Percentiles rank a stretch among this genome's conserved stretches.
Conservation (phyloP, 345 rosid genomes). For the Lepidium sativum region DNA sequence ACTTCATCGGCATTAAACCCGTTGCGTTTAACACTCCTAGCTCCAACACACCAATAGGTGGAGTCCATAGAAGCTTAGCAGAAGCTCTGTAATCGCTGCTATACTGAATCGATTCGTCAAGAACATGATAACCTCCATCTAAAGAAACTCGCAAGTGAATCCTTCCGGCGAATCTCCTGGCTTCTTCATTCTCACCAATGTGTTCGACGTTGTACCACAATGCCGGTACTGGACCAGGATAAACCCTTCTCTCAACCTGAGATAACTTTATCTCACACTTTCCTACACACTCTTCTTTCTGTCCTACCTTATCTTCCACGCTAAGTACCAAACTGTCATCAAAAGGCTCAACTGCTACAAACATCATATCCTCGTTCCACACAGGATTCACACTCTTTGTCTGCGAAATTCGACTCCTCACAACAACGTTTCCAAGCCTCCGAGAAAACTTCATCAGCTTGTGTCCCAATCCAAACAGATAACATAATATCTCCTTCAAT, state of each 20-base stretch:
- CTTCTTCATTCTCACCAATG: not conserved
- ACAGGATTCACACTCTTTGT: conserved; percentile 14
- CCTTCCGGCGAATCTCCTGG: conserved; percentile 29
- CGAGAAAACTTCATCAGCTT: conserved; percentile 39
- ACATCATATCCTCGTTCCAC: conserved; percentile 37
- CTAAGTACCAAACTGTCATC: conserved; percentile 33
- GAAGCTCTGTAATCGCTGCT: conserved; percentile 49
- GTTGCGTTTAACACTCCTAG: conserved; percentile 42
- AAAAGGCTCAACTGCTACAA: conserved; percentile 35
- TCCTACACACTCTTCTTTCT: conserved; percentile 34
- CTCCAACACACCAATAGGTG: conserved; percentile 42
- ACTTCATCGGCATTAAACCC: conserved; percentile 40
- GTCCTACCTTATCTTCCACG: conserved; percentile 27
- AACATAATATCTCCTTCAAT: conserved; percentile 37
- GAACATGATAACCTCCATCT: conserved; percentile 50
- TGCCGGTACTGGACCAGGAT: conserved; percentile 20
- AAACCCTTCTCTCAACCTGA: conserved; percentile 35
- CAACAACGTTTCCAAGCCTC: conserved; percentile 34
- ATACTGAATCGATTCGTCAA: conserved; percentile 44
- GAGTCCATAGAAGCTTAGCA: conserved; percentile 31
- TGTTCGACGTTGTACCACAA: conserved; percentile 33
- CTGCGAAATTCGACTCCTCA: conserved; percentile 25
- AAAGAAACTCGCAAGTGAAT: conserved; percentile 40
- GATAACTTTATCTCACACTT: conserved; percentile 34
- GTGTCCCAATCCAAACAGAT: conserved; percentile 37